Percentiles rank a stretch among this genome's conserved stretches.
These are phyloP conservation scores for Pezicula radicicola DNA, from an alignment of 2,329 filamentous ascomycete species.

Conservation along the genomic window DNA sequence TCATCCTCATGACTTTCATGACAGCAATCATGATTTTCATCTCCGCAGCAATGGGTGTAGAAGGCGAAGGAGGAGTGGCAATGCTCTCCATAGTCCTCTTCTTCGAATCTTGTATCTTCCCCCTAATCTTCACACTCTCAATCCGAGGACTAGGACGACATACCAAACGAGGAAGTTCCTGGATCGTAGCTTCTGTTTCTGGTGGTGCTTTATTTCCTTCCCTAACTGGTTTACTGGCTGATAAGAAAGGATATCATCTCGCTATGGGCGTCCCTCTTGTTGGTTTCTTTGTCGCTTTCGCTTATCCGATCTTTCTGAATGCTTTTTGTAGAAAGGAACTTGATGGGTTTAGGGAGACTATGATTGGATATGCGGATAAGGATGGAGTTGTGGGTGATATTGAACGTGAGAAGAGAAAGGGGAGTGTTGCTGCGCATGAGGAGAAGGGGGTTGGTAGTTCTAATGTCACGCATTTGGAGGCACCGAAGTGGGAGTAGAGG, in stretches of 20 bases:
- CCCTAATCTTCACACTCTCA: conserved; percentile 73
- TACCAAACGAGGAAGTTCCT: conserved; percentile 71
- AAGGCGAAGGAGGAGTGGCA: conserved; percentile 43
- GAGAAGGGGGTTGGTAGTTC: conserved; percentile 8
- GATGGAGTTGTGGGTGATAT: conserved; percentile 28
- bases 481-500: not conserved
- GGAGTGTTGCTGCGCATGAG: conserved; percentile 6
- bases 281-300: conserved; percentile 31
- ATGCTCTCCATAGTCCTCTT: conserved; percentile 72
- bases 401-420: conserved; percentile 17
- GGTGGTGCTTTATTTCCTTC: conserved; percentile 70
- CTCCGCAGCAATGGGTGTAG: conserved; percentile 42
- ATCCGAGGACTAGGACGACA: conserved; percentile 73
- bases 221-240: not conserved
- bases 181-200: conserved; percentile 65
- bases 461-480: not conserved
- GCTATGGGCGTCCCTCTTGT: conserved; percentile 29
- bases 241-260: not conserved
- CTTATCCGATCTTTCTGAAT: conserved; percentile 32
- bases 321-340: conserved; percentile 28
- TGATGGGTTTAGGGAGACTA: conserved; percentile 31
- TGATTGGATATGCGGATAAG: conserved; percentile 28
- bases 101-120: conserved; percentile 78
- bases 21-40: conserved; percentile 62
- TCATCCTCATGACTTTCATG: conserved; percentile 65